phyloP scores from a whole-genome alignment of 306 rosid species.

The Benincasa hispida region DNA sequence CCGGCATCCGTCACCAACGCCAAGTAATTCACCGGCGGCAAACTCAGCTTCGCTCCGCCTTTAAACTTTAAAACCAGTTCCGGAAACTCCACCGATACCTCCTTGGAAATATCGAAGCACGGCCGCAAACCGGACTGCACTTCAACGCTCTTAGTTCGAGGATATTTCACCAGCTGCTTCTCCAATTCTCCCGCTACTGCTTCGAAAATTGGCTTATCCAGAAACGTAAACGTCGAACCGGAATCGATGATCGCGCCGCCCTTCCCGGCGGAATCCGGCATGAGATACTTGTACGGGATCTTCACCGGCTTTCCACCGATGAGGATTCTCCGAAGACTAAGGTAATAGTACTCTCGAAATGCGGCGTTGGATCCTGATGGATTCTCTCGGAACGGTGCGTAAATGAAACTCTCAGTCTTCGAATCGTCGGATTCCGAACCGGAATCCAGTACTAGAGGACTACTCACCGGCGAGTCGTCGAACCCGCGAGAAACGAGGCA shows the following conservation, averaged over 20 bases:
- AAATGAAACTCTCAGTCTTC: slow-evolving; percentile 16
- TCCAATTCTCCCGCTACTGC: slow-evolving; percentile 33
- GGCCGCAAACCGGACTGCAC: slow-evolving; percentile 35
- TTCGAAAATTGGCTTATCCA: slow-evolving; percentile 40
- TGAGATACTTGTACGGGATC: slow-evolving; percentile 29
- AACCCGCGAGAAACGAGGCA: slow-evolving; percentile 43
- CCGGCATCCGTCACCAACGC: slow-evolving; percentile 13
- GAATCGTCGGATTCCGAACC: slow-evolving; percentile 1
- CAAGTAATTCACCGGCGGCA: slow-evolving; percentile 40
- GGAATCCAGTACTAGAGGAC: slow-evolving; percentile 39
- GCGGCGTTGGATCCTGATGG: slow-evolving; percentile 16
- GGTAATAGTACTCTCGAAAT: slow-evolving; percentile 46
- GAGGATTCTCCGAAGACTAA: slow-evolving; percentile 30
- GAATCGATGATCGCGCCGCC: slow-evolving; percentile 78
- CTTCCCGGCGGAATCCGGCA: slow-evolving; percentile 32
- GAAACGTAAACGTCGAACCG: slow-evolving; percentile 55
- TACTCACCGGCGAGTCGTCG: slow-evolving; percentile 36
- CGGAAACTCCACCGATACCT: slow-evolving; percentile 22
- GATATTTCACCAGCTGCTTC: slow-evolving; percentile 29
- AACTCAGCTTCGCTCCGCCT: slow-evolving; percentile 60
- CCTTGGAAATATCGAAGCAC: slow-evolving; percentile 35
- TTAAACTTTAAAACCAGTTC: slow-evolving; percentile 45
- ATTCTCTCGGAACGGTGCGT: slow-evolving; percentile 45
- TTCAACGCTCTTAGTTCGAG: slow-evolving; percentile 23
- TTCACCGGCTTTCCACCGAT: slow-evolving; percentile 39